These are phyloP conservation scores for Lipomyces japonicus DNA, from an alignment of 805 yeast species.

Conservation along the genomic window DNA sequence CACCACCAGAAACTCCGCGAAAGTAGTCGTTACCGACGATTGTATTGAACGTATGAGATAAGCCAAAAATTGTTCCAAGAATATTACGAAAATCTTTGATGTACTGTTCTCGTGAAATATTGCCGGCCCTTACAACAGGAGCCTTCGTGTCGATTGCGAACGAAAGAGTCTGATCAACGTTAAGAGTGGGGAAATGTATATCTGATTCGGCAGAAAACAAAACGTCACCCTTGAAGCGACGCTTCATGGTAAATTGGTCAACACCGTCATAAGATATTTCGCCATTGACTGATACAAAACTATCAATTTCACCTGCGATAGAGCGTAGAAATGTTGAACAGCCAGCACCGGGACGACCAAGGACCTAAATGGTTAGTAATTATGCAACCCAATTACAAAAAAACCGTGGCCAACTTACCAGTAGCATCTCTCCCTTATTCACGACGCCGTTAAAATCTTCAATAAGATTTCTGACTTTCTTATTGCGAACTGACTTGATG, in stretches of 20 bases:
- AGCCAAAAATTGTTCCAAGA: conserved; percentile 46
- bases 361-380: no score
- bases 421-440: conserved; percentile 60
- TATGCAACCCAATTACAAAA: no score
- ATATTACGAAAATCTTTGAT: conserved; percentile 79
- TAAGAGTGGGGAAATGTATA: conserved; percentile 70
- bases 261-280: conserved; percentile 60
- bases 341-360: conserved; percentile 78
- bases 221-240: conserved; percentile 50
- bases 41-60: conserved; percentile 44
- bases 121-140: conserved; percentile 52
- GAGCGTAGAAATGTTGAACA: conserved; percentile 63
- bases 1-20: conserved; percentile 62
- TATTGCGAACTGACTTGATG: not conserved
- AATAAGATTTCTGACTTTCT: not conserved
- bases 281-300: conserved; percentile 54
- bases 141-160: conserved; percentile 70
- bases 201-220: conserved; percentile 43
- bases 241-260: conserved; percentile 55
- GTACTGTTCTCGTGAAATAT: conserved; percentile 47
- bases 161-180: conserved; percentile 66
- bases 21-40: conserved; percentile 47
- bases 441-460: conserved; percentile 52
- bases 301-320: conserved; percentile 62
- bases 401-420: no score